These are phyloP conservation scores for Calocybe cyanea DNA, from an alignment of 768 basidiomycete species.

Conservation along the genomic window DNA sequence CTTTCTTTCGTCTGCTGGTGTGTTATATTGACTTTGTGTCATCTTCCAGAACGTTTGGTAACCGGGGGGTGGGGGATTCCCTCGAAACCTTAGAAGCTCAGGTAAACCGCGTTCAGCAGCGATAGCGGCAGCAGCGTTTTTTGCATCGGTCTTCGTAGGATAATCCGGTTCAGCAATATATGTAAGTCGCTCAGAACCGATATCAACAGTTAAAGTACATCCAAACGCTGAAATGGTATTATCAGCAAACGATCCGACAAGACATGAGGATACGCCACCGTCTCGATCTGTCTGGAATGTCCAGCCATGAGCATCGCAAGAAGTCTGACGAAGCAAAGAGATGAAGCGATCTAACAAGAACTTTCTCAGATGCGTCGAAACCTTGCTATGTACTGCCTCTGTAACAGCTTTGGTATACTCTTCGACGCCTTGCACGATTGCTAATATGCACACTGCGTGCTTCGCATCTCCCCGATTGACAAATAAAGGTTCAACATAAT, in stretches of 20 bases:
- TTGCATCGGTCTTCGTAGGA: constrained; percentile 58
- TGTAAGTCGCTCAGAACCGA: constrained; percentile 27
- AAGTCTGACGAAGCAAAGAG: constrained; percentile 38
- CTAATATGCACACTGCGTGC: constrained; percentile 60
- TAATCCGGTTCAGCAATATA: constrained; percentile 50
- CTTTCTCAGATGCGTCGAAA: constrained; percentile 42
- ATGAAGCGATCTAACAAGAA: constrained; percentile 42
- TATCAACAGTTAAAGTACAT: constrained; percentile 44
- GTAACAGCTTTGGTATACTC: constrained; percentile 47
- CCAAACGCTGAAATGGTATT: constrained; percentile 44
- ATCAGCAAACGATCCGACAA: background rate
- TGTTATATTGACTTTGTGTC: background rate
- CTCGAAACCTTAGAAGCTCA: constrained; percentile 57
- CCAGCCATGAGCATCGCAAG: constrained; percentile 34
- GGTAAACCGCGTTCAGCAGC: constrained; percentile 56
- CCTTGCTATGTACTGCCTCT: constrained; percentile 37
- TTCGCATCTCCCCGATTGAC: constrained; percentile 63
- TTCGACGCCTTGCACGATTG: constrained; percentile 60
- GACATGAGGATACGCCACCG: constrained; percentile 32
- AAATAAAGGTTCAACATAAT: constrained; percentile 62
- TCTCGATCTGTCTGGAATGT: constrained; percentile 43
- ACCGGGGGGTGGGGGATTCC: constrained; percentile 35
- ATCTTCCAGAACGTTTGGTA: constrained; percentile 37
- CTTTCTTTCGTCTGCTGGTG: too few species aligned
- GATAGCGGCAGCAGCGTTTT: constrained; percentile 46